Evolutionary conservation across 345 rosid species (phyloP), one percentile per base, ranked within the genome.

Genomic region (Punica granatum): DNA sequence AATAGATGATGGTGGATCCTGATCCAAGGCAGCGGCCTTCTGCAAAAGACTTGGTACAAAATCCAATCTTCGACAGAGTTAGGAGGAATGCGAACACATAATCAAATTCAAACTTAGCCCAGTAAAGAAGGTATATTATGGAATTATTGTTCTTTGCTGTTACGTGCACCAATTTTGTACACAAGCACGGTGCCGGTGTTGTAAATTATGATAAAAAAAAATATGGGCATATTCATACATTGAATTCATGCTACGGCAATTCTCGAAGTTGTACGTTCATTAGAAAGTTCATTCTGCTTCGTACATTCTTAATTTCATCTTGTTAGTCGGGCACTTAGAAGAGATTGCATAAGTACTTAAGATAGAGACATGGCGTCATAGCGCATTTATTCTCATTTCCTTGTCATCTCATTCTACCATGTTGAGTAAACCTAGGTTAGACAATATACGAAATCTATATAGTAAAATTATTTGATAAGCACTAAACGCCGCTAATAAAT

Each of bases 1-100:
- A 33, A 60, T 73, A 91, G 99, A 70, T 66, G 63, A 94, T 91
- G 99, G 78, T 94, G 73, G 95, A 85, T 61, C 92, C 86, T 13
- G 83, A 91, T 76, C 96, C 99, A 19, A 67, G 58, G 19, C 81
- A 81, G 31, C 86, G 96, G 34, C 97, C 97, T 68, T 84, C 88
- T 48, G 90, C 91, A 0, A 80, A 78, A 75, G 90, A 88, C 51
- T 21, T 92, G 43, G 51, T 85, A 32, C 84, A 84, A 62, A 91
- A 87, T 80, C 85, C 87, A 54, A 79, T 95, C 46, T 88, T 95
- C 48, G 79, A 78, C 70, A 81, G 77, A 80, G 54, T 80, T 66
- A 42, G 44, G 49, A 75, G 70, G 70, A 81, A 64, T 54, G 41
- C 46, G 51, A 82, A 70, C 73, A 69, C 12, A 51, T 23, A 23